Conservation (phyloP, 1,284 basidiomycete genomes). For the Cryptococcus neoformans region DNA sequence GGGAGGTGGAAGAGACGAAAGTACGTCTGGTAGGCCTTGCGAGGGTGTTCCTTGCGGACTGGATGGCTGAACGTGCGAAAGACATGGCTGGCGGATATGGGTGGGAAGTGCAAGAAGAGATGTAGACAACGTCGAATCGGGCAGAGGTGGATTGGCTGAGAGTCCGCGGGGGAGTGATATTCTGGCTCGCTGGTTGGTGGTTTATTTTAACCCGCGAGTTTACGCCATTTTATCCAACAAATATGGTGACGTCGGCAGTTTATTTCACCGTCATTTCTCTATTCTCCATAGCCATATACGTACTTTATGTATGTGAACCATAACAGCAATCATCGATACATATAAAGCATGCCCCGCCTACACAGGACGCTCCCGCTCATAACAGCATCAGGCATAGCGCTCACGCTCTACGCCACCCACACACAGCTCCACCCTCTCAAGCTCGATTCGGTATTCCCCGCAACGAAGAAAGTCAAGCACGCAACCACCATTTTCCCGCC, state of each 20-base stretch:
- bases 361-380: slow-evolving; percentile 13
- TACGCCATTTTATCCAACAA: slow-evolving; percentile 14
- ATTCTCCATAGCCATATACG: too few species aligned
- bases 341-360: too few species aligned
- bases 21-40: slow-evolving; percentile 39
- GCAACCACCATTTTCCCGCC: slow-evolving; percentile 14
- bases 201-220: neutral
- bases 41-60: slow-evolving; percentile 21
- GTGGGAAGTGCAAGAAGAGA: neutral
- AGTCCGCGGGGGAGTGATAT: slow-evolving; percentile 4
- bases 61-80: slow-evolving; percentile 31
- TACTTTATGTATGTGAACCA: too few species aligned
- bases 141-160: neutral
- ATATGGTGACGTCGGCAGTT: too few species aligned
- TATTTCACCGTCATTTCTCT: too few species aligned
- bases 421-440: slow-evolving; percentile 14
- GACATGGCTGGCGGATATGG: slow-evolving; percentile 25
- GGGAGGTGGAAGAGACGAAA: slow-evolving; percentile 53
- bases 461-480: slow-evolving; percentile 16
- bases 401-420: slow-evolving; percentile 25
- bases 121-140: neutral
- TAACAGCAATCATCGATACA: too few species aligned
- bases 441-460: slow-evolving; percentile 8
- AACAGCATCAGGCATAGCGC: slow-evolving; percentile 26
- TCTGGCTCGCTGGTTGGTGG: slow-evolving; percentile 10